phyloP scores from a whole-genome alignment of 305 asterid species.

The Fraxinus floribunda region DNA sequence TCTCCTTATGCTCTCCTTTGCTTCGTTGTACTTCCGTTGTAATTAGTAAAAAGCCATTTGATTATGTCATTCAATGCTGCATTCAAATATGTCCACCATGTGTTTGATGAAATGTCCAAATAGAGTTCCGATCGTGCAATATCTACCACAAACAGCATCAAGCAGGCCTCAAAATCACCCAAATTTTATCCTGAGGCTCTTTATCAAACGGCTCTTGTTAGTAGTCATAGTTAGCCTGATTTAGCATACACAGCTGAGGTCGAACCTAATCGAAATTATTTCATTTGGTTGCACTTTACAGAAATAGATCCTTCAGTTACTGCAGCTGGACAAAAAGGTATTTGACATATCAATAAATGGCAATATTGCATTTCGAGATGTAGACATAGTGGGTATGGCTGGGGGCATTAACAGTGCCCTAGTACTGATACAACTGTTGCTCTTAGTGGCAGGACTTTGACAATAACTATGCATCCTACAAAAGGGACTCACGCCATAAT shows the following conservation, averaged over 20 bases:
- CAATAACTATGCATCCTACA: slow-evolving; percentile 62
- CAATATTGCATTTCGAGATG: slow-evolving; percentile 41
- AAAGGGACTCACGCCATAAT: slow-evolving; percentile 66
- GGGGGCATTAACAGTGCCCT: slow-evolving; percentile 71
- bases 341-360: slow-evolving; percentile 76
- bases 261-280: slow-evolving; percentile 76
- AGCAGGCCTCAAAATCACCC: slow-evolving; percentile 53
- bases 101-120: too few relatives aligned
- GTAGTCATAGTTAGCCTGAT: slow-evolving; percentile 59
- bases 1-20: too few relatives aligned
- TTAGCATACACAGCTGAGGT: slow-evolving; percentile 75
- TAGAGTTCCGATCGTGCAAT: slow-evolving; percentile 42
- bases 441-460: slow-evolving; percentile 86
- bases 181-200: slow-evolving; percentile 85
- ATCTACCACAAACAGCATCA: slow-evolving; percentile 44
- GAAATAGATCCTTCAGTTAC: slow-evolving; percentile 78
- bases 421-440: slow-evolving; percentile 65
- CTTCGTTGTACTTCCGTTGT: too few relatives aligned
- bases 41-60: too few relatives aligned
- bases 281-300: slow-evolving; percentile 92
- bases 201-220: slow-evolving; percentile 67
- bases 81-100: too few relatives aligned
- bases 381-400: slow-evolving; percentile 66
- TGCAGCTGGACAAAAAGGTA: slow-evolving; percentile 68
- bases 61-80: too few relatives aligned